Conservation (phyloP, 352 stramenopile genomes). For the Hyaloperonospora brassicae region DNA sequence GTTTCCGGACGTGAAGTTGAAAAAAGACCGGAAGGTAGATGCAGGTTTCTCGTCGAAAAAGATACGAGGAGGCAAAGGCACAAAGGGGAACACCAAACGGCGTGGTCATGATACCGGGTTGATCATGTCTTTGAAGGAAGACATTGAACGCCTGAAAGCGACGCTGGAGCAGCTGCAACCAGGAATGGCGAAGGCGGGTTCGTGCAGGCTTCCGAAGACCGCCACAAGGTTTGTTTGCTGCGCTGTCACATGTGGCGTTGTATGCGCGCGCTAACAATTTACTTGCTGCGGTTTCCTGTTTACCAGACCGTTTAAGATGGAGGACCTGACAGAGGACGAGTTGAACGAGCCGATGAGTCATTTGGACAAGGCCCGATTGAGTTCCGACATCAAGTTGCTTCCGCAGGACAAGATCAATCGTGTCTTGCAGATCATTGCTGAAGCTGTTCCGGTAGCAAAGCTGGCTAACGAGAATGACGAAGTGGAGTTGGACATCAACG, state of each 20-base stretch:
- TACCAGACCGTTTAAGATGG: constrained; percentile 78
- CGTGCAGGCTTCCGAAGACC: constrained; percentile 42
- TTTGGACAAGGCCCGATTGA: constrained; percentile 74
- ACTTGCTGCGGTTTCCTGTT: constrained; percentile 7
- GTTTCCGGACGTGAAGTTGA: constrained; percentile 40
- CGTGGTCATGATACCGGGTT: constrained; percentile 45
- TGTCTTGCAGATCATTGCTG: constrained; percentile 83
- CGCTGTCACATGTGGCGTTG: background rate
- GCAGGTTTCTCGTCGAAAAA: constrained; percentile 56
- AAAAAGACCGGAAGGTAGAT: constrained; percentile 61
- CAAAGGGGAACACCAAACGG: constrained; percentile 72
- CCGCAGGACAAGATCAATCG: constrained; percentile 84
- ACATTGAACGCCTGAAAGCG: constrained; percentile 82
- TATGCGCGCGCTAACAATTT: constrained; percentile 5
- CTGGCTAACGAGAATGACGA: constrained; percentile 79
- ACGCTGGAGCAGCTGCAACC: constrained; percentile 78
- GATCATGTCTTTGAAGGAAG: constrained; percentile 84
- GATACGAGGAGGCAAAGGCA: constrained; percentile 58
- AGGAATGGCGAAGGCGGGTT: constrained; percentile 31
- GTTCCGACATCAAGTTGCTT: constrained; percentile 70
- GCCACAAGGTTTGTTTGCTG: constrained; percentile 40
- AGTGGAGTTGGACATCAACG: constrained; percentile 87
- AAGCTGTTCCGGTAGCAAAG: constrained; percentile 78
- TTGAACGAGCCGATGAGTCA: constrained; percentile 83
- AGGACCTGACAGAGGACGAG: constrained; percentile 83